These are phyloP conservation scores for Candolleomyces eurysporus DNA, from an alignment of 768 basidiomycete species.

Conservation along the genomic window DNA sequence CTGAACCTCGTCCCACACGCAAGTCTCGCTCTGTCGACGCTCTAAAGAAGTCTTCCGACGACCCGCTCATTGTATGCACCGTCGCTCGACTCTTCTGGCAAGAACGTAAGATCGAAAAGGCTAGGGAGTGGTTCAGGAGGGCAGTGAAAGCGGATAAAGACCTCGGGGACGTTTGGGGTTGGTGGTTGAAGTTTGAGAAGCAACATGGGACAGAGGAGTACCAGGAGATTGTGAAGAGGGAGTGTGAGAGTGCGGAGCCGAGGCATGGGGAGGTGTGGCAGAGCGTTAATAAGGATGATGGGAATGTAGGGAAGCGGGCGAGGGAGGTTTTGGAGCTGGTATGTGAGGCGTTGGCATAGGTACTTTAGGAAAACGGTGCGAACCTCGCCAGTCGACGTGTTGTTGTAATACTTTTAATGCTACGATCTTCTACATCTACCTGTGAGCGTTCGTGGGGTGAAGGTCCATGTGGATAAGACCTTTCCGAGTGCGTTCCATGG, in stretches of 20 bases:
- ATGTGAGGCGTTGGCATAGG: conserved; percentile 36
- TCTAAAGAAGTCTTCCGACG: conserved; percentile 86
- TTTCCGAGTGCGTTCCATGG: too few species aligned
- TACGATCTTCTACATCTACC: too few species aligned
- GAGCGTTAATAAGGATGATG: conserved; percentile 74
- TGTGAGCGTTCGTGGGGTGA: too few species aligned
- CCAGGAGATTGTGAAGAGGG: conserved; percentile 65
- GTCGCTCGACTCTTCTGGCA: conserved; percentile 93
- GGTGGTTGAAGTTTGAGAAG: conserved; percentile 96
- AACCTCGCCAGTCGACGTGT: too few species aligned
- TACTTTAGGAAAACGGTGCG: too few species aligned
- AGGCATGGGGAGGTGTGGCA: conserved; percentile 90
- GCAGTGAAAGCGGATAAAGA: conserved; percentile 62
- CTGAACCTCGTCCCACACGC: conserved; percentile 82
- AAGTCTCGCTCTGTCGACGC: conserved; percentile 92
- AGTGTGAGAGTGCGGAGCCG: conserved; percentile 77
- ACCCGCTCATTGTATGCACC: conserved; percentile 83
- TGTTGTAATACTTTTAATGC: too few species aligned
- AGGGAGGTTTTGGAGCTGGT: conserved; percentile 71
- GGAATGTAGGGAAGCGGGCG: conserved; percentile 64
- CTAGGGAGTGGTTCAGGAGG: conserved; percentile 88
- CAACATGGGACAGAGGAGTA: conserved; percentile 79
- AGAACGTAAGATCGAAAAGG: conserved; percentile 94
- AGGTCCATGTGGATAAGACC: too few species aligned
- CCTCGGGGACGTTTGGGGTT: conserved; percentile 89